Base-by-base conservation (phyloP, 176 grass and related monocot species). In the Raddia guianensis region DNA sequence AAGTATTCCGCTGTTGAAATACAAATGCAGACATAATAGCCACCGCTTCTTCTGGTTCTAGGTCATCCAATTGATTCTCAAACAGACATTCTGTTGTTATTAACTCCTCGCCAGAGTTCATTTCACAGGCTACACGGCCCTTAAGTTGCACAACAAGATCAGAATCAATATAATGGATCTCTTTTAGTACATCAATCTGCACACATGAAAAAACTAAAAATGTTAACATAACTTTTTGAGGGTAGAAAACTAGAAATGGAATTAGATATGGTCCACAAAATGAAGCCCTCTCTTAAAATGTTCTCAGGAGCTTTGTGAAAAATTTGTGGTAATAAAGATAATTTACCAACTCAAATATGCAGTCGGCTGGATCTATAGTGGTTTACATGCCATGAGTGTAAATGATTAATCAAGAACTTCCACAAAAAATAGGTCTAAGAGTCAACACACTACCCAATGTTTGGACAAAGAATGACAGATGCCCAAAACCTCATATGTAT, bases 101-200 rank as follows among this genome's bases (percentile, higher is more conserved):
- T 75, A 95, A 85, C 81, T 94, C 92, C 81, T 98, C 90, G 5
- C 95, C 95, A 5, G 88, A 98, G 81, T 95, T 98, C 95, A 95
- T 94, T 72, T 98, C 90, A 78, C 95, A 98, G 60, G 95, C 88
- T 49, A 95, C 95, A 69, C 95, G 86, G 18, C 95, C 95, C 74
- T 98, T 98, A n/a, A 95, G 88, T 91, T 98, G 92, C 64, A 98
- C 95, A 18, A 98, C 92, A 77, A 98, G 87, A 89, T 98, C 95
- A 76, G 84, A 88, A 87, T 98, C 90, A 70, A 98, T 93, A 63
- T 89, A 98, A 74, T 91, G 69, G 46, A 98, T 94, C 79, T 84
- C 90, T 78, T 94, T 91, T 66, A 98, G 73, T 45, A 98, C 92
- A 87, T 98, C 90, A 34, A 98, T 98, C 95, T 97, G 86, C 83